phyloP scores from a whole-genome alignment of 495 filamentous ascomycete species.

The Monascus purpureus region DNA sequence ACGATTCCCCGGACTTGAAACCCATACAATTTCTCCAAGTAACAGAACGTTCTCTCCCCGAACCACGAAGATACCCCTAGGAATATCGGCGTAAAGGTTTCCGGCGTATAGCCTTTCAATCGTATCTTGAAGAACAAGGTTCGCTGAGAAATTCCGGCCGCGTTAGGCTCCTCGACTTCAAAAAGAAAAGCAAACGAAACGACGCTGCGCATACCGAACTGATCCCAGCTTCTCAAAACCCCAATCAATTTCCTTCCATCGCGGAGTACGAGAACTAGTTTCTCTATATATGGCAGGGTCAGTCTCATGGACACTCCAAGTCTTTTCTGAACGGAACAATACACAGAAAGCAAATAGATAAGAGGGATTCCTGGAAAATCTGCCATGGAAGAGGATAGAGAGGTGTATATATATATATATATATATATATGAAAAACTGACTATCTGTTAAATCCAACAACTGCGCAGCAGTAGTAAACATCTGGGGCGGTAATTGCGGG shows the following conservation, averaged over 20 bases:
- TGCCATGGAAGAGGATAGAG: no score
- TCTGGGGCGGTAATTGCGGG: conserved; percentile 52
- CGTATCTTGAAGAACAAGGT: conserved; percentile 85
- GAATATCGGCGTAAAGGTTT: conserved; percentile 63
- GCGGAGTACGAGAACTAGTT: conserved; percentile 75
- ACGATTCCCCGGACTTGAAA: no score
- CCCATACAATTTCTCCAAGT: conserved; percentile 72
- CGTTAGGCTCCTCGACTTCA: conserved; percentile 42
- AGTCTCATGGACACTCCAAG: conserved; percentile 1
- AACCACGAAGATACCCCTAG: conserved; percentile 74
- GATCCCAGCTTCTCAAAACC: conserved; percentile 91
- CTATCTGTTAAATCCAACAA: conserved; percentile 92
- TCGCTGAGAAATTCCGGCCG: conserved; percentile 41
- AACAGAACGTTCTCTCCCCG: conserved; percentile 88
- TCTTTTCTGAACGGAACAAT: no score
- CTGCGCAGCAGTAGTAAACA: conserved; percentile 97
- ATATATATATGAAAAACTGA: no score
- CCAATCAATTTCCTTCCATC: conserved; percentile 91
- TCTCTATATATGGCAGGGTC: no score
- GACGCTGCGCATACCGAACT: conserved; percentile 55
- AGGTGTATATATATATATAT: no score
- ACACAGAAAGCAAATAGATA: neutral
- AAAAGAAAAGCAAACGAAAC: conserved; percentile 30
- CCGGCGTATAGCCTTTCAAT: conserved; percentile 70
- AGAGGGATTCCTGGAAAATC: no score